phyloP scores from a whole-genome alignment of 2,329 filamentous ascomycete species.

The Beauveria caledonica region DNA sequence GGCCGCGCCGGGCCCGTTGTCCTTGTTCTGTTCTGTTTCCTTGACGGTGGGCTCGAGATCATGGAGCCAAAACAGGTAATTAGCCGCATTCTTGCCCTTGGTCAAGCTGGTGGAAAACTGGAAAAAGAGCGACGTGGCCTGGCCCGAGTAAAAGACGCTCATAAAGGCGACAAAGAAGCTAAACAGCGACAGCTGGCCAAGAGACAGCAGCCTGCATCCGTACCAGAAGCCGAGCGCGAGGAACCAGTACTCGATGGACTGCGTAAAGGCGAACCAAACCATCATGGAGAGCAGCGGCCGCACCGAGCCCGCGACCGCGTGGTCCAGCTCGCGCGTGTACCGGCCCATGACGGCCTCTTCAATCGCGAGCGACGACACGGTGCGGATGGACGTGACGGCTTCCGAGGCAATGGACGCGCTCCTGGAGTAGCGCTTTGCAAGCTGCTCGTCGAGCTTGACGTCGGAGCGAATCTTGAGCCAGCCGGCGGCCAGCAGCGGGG shows the following conservation, averaged over 20 bases:
- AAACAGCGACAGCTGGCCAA: conserved; percentile 44
- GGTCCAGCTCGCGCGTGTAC: conserved; percentile 25
- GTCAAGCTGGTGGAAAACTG: conserved; percentile 44
- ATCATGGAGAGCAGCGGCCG: conserved; percentile 26
- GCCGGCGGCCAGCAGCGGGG: conserved; percentile 31
- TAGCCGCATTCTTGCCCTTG: conserved; percentile 39
- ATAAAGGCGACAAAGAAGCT: conserved; percentile 42
- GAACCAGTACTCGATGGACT: conserved; percentile 30
- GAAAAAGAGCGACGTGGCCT: conserved; percentile 33
- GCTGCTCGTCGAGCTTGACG: conserved; percentile 27
- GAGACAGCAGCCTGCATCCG: conserved; percentile 28
- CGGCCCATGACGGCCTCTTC: conserved; percentile 26
- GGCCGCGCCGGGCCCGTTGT: conserved; percentile 27
- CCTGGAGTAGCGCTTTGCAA: conserved; percentile 26
- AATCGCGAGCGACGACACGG: conserved; percentile 31
- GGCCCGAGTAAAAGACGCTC: conserved; percentile 38
- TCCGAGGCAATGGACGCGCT: conserved; percentile 40
- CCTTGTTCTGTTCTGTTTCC: conserved; percentile 32
- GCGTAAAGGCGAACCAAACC: conserved; percentile 29
- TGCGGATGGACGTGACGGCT: conserved; percentile 36
- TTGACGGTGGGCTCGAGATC: conserved; percentile 32
- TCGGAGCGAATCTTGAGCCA: conserved; percentile 37
- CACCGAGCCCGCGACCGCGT: conserved; percentile 17
- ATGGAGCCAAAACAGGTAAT: conserved; percentile 43
- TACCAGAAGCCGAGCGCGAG: conserved; percentile 36